A percentile compares a stretch with the other conserved stretches of the same genome.
These are phyloP conservation scores for Lanmaoa rubissima DNA, from an alignment of 768 basidiomycete species.

Conservation along the genomic window DNA sequence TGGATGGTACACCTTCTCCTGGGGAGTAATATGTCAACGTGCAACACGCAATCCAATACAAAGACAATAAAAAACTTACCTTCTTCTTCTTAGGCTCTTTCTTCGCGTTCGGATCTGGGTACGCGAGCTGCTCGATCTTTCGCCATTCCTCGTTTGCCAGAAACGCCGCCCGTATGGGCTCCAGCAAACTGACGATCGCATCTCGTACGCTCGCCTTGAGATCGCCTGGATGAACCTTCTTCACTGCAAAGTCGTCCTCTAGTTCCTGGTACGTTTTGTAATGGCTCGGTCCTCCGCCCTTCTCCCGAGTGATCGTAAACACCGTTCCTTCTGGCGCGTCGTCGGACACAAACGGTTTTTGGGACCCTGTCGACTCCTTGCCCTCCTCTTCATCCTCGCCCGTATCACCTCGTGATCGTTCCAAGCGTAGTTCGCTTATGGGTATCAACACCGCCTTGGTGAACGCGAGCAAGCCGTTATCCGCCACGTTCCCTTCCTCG, in stretches of 20 bases:
- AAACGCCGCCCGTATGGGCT: constrained; percentile 79
- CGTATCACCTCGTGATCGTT: constrained; percentile 47
- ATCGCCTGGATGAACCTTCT: constrained; percentile 85
- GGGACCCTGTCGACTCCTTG: constrained; percentile 47
- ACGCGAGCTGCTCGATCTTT: constrained; percentile 71
- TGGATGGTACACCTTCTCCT: constrained; percentile 83
- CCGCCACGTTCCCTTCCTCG: constrained; percentile 84
- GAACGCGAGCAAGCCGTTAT: constrained; percentile 89
- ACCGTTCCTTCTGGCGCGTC: constrained; percentile 80
- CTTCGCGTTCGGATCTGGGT: constrained; percentile 73
- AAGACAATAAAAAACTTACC: constrained; percentile 5
- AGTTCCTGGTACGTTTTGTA: constrained; percentile 66
- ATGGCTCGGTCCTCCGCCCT: constrained; percentile 72
- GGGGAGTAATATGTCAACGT: background rate
- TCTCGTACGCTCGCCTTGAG: constrained; percentile 77
- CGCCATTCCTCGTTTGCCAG: constrained; percentile 80
- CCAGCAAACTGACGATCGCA: constrained; percentile 70
- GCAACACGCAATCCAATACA: background rate
- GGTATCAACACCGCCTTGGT: constrained; percentile 86
- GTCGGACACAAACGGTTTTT: constrained; percentile 60
- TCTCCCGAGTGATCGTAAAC: constrained; percentile 74
- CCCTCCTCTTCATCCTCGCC: constrained; percentile 41
- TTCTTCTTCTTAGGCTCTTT: constrained; percentile 66
- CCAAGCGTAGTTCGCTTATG: constrained; percentile 71
- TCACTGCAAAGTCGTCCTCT: constrained; percentile 70